Evolutionary conservation across 2,329 filamentous ascomycete species (phyloP).

Genomic region (Colletotrichum sojae): DNA sequence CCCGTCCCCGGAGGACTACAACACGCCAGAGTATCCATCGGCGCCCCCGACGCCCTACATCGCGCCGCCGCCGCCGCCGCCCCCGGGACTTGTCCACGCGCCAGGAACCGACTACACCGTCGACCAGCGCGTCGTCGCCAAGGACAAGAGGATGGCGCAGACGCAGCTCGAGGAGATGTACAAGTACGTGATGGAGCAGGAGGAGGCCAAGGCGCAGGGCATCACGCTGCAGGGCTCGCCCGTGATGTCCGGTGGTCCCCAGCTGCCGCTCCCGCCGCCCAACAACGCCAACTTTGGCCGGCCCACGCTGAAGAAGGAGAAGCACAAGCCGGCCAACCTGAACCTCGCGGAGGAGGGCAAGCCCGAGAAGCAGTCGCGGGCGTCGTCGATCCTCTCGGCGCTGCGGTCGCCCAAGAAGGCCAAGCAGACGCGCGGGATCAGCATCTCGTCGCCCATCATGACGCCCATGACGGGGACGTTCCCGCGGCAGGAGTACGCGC

Average conservation of each 20-base stretch:
- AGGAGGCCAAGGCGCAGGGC: constrained; percentile 75
- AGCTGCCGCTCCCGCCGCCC: constrained; percentile 43
- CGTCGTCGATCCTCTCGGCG: constrained; percentile 73
- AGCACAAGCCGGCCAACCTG: constrained; percentile 64
- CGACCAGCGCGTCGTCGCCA: constrained; percentile 81
- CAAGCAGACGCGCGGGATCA: constrained; percentile 66
- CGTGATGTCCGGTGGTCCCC: constrained; percentile 47
- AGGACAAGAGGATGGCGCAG: constrained; percentile 82
- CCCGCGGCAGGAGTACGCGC: constrained; percentile 62
- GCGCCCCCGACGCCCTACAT: constrained; percentile 56
- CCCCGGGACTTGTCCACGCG: constrained; percentile 60
- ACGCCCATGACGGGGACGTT: constrained; percentile 74
- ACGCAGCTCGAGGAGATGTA: constrained; percentile 92
- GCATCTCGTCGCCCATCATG: constrained; percentile 76
- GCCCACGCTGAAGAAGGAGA: constrained; percentile 58
- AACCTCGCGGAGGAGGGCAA: constrained; percentile 58
- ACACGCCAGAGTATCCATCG: constrained; percentile 50
- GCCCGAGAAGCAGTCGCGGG: constrained; percentile 67
- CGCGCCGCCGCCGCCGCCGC: constrained; percentile 62
- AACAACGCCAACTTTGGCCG: constrained; percentile 50
- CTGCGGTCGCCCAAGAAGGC: constrained; percentile 72
- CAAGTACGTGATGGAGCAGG: constrained; percentile 91
- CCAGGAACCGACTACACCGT: constrained; percentile 78
- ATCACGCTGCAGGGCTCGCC: constrained; percentile 62
- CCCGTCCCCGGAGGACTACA: constrained; percentile 57